Evolutionary conservation across 768 basidiomycete genomes (phyloP), one percentile per base, ranked within the genome.

Genomic region (Tulasnella sp.): DNA sequence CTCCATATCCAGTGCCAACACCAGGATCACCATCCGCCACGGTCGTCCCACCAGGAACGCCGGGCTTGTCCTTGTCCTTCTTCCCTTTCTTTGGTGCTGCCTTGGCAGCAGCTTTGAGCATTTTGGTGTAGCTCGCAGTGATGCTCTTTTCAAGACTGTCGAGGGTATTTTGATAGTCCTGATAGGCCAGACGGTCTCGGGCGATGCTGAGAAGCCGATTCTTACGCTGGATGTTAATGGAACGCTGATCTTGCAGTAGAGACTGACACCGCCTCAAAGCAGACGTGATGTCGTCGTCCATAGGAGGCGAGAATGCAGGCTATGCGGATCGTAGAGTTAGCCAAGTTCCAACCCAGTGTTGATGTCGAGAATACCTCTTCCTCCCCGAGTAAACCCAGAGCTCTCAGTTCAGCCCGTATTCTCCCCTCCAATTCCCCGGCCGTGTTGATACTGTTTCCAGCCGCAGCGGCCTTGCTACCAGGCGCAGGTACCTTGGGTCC

Each of bases 241-340:
- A 87, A 2, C 92, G 86, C 70, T 98, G 92, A 7, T 84, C 85
- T 12, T 91, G 89, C 6, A 99, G 87, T 79, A 94, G 89, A 17
- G 87, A 84, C 82, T 99, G 97, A 22, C 94, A 93, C 58, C 93
- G 91, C 2, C 97, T 91, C 0, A 99, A 88, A 0, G 94, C 92
- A 1, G 93, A 90, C 9, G 96, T 91, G 70, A 99, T 93, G 39
- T 96, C 96, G 82, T 99, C 97, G 45, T 96, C 91, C 72, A 92
- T 88, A 78, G 91, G 86, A 67, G 89, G 86, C 31, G 88, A 85
- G 80, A 88, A 93, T 81, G 93, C 89, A 68, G 91, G 91, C 91
- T 93, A 78, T 34, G 25, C 39, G 12, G 29, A 42, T 34, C 78
- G 67, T 22, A 70, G n/a, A 69, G 37, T 68, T 67, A 74, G 31